phyloP scores from a whole-genome alignment of 2,329 filamentous ascomycete genomes.

The Paradendryphiella salina region DNA sequence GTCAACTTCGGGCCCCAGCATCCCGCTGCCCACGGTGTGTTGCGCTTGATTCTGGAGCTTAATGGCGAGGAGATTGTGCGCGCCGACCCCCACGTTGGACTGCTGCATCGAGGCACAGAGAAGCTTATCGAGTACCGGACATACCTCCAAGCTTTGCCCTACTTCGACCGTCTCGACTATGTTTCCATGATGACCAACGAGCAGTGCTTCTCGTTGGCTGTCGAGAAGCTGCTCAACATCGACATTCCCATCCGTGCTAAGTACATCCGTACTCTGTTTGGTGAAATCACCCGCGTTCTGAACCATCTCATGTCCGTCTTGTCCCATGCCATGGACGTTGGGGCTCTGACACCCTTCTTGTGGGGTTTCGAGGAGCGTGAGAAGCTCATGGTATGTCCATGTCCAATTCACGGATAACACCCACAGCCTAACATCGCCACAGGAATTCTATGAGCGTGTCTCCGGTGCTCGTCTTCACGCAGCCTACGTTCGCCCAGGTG shows the following conservation, averaged over 20 bases:
- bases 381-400: conserved; percentile 84
- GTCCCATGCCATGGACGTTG: conserved; percentile 98
- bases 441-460: conserved; percentile 99
- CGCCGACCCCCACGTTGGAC: conserved; percentile 92
- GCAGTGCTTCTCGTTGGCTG: conserved; percentile 92
- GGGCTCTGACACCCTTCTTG: conserved; percentile 94
- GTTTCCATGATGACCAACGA: conserved; percentile 99
- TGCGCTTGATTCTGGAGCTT: conserved; percentile 95
- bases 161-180: conserved; percentile 98
- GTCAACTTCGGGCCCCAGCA: conserved; percentile 99
- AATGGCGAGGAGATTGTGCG: conserved; percentile 97
- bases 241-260: conserved; percentile 95
- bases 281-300: conserved; percentile 87
- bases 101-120: conserved; percentile 96
- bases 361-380: conserved; percentile 99
- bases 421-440: conserved; percentile 13
- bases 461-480: conserved; percentile 96
- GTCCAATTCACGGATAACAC: neutral
- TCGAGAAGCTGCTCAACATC: conserved; percentile 96
- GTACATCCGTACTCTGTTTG: conserved; percentile 95
- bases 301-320: conserved; percentile 99
- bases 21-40: conserved; percentile 95
- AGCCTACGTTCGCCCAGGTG: conserved; percentile 93
- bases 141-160: conserved; percentile 95
- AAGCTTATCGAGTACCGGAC: conserved; percentile 99